Evolutionary conservation across 345 rosid genomes (phyloP), one percentile per base, ranked within the genome.

Genomic region (Arabis hirsuta): DNA sequence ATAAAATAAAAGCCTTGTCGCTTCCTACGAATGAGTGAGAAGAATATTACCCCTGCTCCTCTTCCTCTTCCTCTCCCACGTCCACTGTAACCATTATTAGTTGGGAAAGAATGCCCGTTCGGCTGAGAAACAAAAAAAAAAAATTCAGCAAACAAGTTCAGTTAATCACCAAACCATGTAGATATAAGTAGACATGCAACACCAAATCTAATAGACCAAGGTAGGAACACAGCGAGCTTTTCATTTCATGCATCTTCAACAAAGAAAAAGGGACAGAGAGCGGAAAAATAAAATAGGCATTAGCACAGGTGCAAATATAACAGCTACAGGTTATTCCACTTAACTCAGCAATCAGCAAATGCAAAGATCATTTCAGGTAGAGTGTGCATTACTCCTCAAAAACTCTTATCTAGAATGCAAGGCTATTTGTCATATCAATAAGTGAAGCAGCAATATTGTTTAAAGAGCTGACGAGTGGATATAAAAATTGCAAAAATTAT

Each of bases 51-150:
- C 98, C 87, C 84, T 69, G 77, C 69, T 81, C 97, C 97, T 82
- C 97, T 85, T 79, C 95, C 98, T 80, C 98, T 81, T 72, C 95
- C 98, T 82, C 98, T 82, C 65, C 80, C 96, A 11, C 81, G 89
- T 50, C 93, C 92, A 62, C 87, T 78, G 71, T 85, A 83, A 73
- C 87, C 90, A 81, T 82, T 76, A 67, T 76, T 87, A 53, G 71
- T 10, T 53, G 84, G 82, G 63, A 64, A 83, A 27, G 88, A 79
- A 78, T 86, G 87, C 52, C 95, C 95, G 69, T 87, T 87, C 69
- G 86, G 81, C 94, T 87, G 71, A 45, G 62, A 24, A 22, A 22
- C 2, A 51, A 36, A 59, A 48, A 50, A 46, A 46, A 54, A 34
- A 0, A 16, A 16, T 16, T 9, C 32, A 70, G 67, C 6, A 63